Percentiles rank a stretch among this genome's conserved stretches.
These are phyloP conservation scores for Beauveria caledonica DNA, from an alignment of 2,329 filamentous ascomycete genomes.

Conservation along the genomic window DNA sequence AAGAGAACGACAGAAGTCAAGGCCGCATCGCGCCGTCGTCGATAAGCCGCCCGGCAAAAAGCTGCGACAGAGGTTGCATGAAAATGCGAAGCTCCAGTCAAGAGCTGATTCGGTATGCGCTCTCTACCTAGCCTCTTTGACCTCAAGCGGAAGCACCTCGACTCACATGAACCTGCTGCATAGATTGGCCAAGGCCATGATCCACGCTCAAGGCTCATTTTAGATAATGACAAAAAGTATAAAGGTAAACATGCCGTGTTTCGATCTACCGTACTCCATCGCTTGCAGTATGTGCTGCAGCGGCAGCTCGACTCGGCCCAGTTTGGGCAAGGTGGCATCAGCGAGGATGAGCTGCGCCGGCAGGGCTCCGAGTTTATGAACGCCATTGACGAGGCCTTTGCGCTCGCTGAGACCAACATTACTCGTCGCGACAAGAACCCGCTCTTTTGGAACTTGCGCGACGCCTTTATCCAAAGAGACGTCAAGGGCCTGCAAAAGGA, in stretches of 20 bases:
- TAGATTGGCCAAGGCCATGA: slow-evolving; percentile 28
- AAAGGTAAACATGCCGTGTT: slow-evolving; percentile 25
- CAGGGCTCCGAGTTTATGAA: slow-evolving; percentile 39
- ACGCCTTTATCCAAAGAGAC: slow-evolving; percentile 50
- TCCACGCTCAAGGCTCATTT: slow-evolving; percentile 24
- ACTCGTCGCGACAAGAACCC: slow-evolving; percentile 38
- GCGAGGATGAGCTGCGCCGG: slow-evolving; percentile 33
- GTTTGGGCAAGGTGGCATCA: slow-evolving; percentile 20
- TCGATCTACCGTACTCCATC: slow-evolving; percentile 25
- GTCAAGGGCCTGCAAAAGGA: slow-evolving; percentile 43
- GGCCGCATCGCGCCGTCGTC: neutral
- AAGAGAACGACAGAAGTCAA: neutral
- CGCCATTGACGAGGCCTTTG: slow-evolving; percentile 34
- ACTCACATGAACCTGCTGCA: neutral
- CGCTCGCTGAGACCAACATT: slow-evolving; percentile 31
- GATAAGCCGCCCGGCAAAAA: neutral
- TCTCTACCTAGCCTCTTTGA: neutral
- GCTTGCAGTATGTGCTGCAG: slow-evolving; percentile 29
- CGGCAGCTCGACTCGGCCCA: slow-evolving; percentile 17
- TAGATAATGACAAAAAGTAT: slow-evolving; percentile 18
- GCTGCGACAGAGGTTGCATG: neutral
- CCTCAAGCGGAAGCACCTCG: neutral
- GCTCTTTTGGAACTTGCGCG: slow-evolving; percentile 49
- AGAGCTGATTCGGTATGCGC: slow-evolving; percentile 20
- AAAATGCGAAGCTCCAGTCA: neutral